Conservation (phyloP, 2,329 filamentous ascomycete genomes). For the Diplocarpon rosae region DNA sequence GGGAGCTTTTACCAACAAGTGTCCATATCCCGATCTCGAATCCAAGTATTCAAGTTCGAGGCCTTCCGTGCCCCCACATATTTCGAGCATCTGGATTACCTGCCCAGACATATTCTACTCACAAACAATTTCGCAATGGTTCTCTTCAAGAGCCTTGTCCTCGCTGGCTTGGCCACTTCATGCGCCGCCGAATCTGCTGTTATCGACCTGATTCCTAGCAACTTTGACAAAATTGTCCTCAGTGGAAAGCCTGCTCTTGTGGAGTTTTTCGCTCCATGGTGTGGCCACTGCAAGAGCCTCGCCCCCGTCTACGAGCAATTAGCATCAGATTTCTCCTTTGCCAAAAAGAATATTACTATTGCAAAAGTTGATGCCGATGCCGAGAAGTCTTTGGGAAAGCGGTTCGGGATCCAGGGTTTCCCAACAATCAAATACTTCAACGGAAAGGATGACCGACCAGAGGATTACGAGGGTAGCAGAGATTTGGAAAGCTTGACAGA, state of each 20-base stretch:
- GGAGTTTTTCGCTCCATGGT: conserved; percentile 98
- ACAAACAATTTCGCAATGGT: conserved; percentile 19
- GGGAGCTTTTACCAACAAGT: background rate
- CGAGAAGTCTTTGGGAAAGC: conserved; percentile 72
- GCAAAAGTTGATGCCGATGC: conserved; percentile 94
- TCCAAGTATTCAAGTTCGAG: no score
- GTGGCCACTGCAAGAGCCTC: conserved; percentile 96
- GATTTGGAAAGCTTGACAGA: conserved; percentile 74
- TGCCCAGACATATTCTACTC: no score
- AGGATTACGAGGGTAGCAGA: conserved; percentile 76
- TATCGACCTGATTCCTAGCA: conserved; percentile 75
- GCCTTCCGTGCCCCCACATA: no score
- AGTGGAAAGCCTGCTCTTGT: conserved; percentile 92
- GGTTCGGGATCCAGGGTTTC: conserved; percentile 86
- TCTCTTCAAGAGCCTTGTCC: conserved; percentile 47
- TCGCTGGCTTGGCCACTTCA: conserved; percentile 36
- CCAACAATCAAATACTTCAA: conserved; percentile 97
- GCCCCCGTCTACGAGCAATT: conserved; percentile 93
- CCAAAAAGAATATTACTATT: conserved; percentile 65
- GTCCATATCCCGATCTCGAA: no score
- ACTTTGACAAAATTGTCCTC: conserved; percentile 85
- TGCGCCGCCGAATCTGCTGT: conserved; percentile 61
- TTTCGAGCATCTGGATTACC: no score
- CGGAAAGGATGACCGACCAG: conserved; percentile 76
- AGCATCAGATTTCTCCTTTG: conserved; percentile 59